phyloP scores from a whole-genome alignment of 306 rosid species.

The Boehmeria nivea region DNA sequence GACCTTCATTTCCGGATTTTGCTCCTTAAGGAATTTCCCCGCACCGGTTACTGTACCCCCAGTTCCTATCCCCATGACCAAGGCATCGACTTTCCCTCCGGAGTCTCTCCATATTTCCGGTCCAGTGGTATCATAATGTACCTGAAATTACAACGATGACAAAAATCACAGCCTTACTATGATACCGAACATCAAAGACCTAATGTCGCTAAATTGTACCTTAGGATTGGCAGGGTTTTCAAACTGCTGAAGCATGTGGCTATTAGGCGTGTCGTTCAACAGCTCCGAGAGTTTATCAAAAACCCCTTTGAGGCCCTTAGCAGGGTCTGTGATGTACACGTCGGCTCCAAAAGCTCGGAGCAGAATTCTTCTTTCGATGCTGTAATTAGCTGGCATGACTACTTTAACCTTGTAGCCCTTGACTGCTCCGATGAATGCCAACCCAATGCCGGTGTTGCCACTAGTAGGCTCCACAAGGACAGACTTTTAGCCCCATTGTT shows the following conservation, averaged over 20 bases:
- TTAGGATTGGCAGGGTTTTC: slow-evolving; percentile 66
- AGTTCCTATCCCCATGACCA: slow-evolving; percentile 78
- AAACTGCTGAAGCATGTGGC: slow-evolving; percentile 20
- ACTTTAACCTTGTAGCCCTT: slow-evolving; percentile 9
- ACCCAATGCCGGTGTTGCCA: slow-evolving; percentile 9
- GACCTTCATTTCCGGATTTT: slow-evolving; percentile 71
- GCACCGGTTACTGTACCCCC: slow-evolving; percentile 68
- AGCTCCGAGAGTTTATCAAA: slow-evolving; percentile 52
- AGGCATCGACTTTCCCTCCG: slow-evolving; percentile 52
- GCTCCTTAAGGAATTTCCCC: slow-evolving; percentile 69
- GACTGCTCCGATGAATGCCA: slow-evolving; percentile 1
- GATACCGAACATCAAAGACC: not conserved
- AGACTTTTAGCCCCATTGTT: no score
- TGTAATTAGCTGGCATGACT: not conserved
- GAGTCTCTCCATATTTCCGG: slow-evolving; percentile 90
- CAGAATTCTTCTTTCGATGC: slow-evolving; percentile 4
- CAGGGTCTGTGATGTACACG: slow-evolving; percentile 28
- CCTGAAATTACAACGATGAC: slow-evolving; percentile 26
- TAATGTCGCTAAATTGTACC: slow-evolving; percentile 14
- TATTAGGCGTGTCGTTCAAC: slow-evolving; percentile 37
- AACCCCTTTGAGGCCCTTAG: slow-evolving; percentile 19
- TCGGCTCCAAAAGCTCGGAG: slow-evolving; percentile 56
- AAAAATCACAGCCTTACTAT: no score
- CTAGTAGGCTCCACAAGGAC: slow-evolving; percentile 10
- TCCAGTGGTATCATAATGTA: slow-evolving; percentile 88